Evolutionary conservation across 2,329 filamentous ascomycete species (phyloP).

Genomic region (Penicillium sp.): DNA sequence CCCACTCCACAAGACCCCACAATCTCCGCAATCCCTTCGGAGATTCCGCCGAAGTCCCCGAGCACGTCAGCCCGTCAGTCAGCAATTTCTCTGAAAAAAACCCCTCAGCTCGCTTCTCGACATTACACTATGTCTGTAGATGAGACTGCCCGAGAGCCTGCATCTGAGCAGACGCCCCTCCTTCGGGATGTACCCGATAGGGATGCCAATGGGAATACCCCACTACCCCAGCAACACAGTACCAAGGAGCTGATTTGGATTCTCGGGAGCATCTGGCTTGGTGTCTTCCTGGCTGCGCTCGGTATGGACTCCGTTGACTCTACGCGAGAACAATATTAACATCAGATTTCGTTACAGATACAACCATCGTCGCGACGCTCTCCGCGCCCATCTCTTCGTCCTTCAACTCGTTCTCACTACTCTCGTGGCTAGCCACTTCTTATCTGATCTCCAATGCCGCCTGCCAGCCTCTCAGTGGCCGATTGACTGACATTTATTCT

Average conservation of each 20-base stretch:
- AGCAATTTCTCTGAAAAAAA: neutral
- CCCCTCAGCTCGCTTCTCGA: neutral
- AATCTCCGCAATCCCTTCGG: neutral
- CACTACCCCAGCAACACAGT: slow-evolving; percentile 45
- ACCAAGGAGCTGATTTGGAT: slow-evolving; percentile 49
- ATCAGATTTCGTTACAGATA: slow-evolving; percentile 50
- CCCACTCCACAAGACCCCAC: neutral
- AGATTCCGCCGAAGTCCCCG: neutral
- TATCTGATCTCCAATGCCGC: slow-evolving; percentile 88
- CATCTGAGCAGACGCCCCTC: slow-evolving; percentile 35
- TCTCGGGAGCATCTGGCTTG: slow-evolving; percentile 52
- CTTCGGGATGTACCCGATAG: slow-evolving; percentile 19
- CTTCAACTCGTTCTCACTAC: slow-evolving; percentile 74
- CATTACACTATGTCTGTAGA: slow-evolving; percentile 4
- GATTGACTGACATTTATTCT: slow-evolving; percentile 84
- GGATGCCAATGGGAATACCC: slow-evolving; percentile 12
- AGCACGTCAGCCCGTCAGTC: neutral
- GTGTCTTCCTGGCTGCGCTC: slow-evolving; percentile 57
- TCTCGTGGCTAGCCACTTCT: slow-evolving; percentile 84
- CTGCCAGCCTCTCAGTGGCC: slow-evolving; percentile 78
- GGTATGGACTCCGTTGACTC: slow-evolving; percentile 32
- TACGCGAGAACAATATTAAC: neutral
- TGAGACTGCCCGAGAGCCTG: slow-evolving; percentile 7
- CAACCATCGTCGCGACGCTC: slow-evolving; percentile 81
- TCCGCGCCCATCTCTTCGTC: slow-evolving; percentile 78